Conservation (phyloP, 371 early-diverging fungal genomes). For the Mortierella sp. region DNA sequence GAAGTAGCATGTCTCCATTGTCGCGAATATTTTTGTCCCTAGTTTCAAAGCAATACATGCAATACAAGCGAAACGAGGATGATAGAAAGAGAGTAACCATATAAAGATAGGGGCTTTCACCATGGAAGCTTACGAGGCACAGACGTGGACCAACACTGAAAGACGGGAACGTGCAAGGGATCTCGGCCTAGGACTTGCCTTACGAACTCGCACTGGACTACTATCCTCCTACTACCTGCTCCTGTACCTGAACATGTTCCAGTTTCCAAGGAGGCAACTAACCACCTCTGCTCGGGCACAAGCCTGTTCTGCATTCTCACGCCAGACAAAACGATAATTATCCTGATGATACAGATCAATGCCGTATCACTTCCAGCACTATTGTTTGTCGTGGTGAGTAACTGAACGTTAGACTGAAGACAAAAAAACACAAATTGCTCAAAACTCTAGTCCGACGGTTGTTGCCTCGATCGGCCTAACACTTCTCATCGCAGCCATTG, state of each 20-base stretch:
- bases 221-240: neutral
- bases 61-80: neutral
- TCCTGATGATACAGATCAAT: too few relatives aligned
- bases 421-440: neutral
- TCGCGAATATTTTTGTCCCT: constrained; percentile 65
- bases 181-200: constrained; percentile 38
- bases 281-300: constrained; percentile 74
- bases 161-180: constrained; percentile 46
- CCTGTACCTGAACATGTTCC: neutral
- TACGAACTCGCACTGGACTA: constrained; percentile 36
- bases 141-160: constrained; percentile 76
- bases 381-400: constrained; percentile 58
- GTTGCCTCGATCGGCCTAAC: too few relatives aligned
- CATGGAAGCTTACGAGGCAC: constrained; percentile 15
- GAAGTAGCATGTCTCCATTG: constrained; percentile 63
- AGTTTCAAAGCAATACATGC: neutral
- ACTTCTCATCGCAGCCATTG: neutral
- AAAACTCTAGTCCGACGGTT: constrained; percentile 46
- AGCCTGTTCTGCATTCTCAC: constrained; percentile 70
- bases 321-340: constrained; percentile 67
- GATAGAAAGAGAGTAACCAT: neutral
- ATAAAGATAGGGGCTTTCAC: constrained; percentile 37
- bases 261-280: constrained; percentile 44
- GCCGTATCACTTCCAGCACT: constrained; percentile 64
- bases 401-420: neutral